Evolutionary conservation across 176 grass and related monocot species (phyloP), one percentile per base, ranked within the genome.

Genomic region (Lolium multiflorum): DNA sequence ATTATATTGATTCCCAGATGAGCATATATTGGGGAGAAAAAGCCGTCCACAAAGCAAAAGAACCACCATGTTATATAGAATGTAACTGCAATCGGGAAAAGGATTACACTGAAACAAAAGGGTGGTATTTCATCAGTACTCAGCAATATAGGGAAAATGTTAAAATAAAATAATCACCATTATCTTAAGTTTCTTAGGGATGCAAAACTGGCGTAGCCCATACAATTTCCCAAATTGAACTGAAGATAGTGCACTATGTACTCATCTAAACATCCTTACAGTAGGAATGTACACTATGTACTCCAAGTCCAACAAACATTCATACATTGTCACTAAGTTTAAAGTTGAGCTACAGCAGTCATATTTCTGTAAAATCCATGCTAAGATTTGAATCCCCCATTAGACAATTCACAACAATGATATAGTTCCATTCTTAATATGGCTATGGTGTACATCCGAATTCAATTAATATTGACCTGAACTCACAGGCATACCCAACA

Each of bases 21-120:
- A 72, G 83, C 83, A 93, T 95, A 95, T 71, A 95, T 91, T 66
- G 91, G 94, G 44, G 94, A 95, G 84, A 95, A 95, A 87, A 95
- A 93, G 10, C 91, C 91, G 75, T 95, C 94, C 46, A 95, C 94
- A 85, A 95, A 95, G 24, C 80, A 11, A 82, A 95, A 91, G 81
- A 95, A 93, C 94, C 94, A 95, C 91, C 94, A 95, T 38, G 94
- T 95, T 65, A 92, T 87, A 85, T 95, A 95, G 84, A 95, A 95
- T 49, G 94, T 95, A 58, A 95, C 83, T 52, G 94, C 89, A 47
- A 95, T 95, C 21, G 94, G 94, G 54, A 95, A 87, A 43, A 95
- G 91, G 83, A 95, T 95, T 77, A 95, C 89, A 74, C 94, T 95
- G 82, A 86, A 89, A 87, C 4, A 89, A 39, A 86, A 88, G 37